Conservation (phyloP, 2,329 filamentous ascomycete genomes). For the Malbranchea zuffiana region DNA sequence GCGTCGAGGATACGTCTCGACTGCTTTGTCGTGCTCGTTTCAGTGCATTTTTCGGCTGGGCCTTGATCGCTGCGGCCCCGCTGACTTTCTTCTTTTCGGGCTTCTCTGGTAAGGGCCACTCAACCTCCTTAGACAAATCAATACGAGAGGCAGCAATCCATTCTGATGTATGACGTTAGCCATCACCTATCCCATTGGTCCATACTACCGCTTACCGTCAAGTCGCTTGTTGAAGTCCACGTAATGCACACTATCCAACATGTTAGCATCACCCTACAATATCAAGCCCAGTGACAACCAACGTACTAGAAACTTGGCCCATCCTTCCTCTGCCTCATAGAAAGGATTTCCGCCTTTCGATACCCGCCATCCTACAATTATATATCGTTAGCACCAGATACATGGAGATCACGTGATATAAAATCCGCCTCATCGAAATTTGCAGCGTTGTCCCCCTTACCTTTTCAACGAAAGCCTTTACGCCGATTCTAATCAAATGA, state of each 20-base stretch:
- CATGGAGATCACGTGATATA: conserved; percentile 15
- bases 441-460: conserved; percentile 36
- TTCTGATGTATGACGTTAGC: conserved; percentile 47
- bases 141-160: conserved; percentile 79
- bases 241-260: conserved; percentile 60
- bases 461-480: conserved; percentile 59
- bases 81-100: conserved; percentile 73
- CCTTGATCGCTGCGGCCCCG: conserved; percentile 42
- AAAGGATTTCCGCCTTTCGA: conserved; percentile 91
- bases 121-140: conserved; percentile 79
- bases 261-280: conserved; percentile 15
- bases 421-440: conserved; percentile 10
- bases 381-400: conserved; percentile 10
- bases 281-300: neutral
- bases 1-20: conserved; percentile 47
- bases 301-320: conserved; percentile 68
- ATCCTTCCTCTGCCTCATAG: conserved; percentile 80
- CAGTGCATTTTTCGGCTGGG: conserved; percentile 47
- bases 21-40: conserved; percentile 42
- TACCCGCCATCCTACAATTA: conserved; percentile 59
- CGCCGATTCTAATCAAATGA: conserved; percentile 44
- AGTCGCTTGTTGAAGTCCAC: conserved; percentile 93
- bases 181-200: neutral
- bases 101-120: conserved; percentile 91
- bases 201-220: conserved; percentile 36